Evolutionary conservation across 768 basidiomycete genomes (phyloP), one percentile per base, ranked within the genome.

Genomic region (Xerocomellus intermedius): DNA sequence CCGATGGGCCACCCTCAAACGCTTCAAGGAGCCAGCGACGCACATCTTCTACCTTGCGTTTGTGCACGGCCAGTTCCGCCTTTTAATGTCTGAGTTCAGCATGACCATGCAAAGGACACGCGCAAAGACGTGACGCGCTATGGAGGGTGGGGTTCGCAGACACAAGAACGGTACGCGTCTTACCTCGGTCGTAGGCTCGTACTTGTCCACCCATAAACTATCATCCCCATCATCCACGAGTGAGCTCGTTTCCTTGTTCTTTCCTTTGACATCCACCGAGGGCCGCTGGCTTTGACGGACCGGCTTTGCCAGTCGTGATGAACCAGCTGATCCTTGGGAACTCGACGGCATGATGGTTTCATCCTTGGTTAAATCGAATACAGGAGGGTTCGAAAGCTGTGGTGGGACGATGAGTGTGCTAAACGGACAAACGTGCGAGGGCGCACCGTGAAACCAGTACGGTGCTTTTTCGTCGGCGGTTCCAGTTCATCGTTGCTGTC

Each of bases 1-100:
- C 82, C 0, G 82, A 81, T 5, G 82, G 81, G 0, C 85, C 85
- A 1, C 84, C 86, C 1, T 83, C 81, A 36, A 88, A 82, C 1
- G 91, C 87, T 60, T 92, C 91, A 0, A 67, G 55, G 0, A 94
- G 65, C 91, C 91, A 94, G 36, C 78, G 74, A 5, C 87, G 80
- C 8, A 93, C 86, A 55, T 90, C 86, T 48, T 87, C 84, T 0
- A 93, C 83, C 69, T 93, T 94, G 22, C 79, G 80, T 52, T 83
- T 80, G 72, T 95, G 89, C 35, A 94, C 87, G 4, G 89, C 89
- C 8, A 94, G 73, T 37, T 91, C 84, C 38, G 79, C 83, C 85
- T 91, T 48, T 42, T 13, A 14, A 43, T 17, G 16, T 30, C 48
- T 5, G 33, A 37, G 44, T 52, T 52, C 30, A 50, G 39, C 9